Evolutionary conservation across 441 rosid genomes (phyloP), one percentile per base, ranked within the genome.

Genomic region (Gossypium davidsonii): DNA sequence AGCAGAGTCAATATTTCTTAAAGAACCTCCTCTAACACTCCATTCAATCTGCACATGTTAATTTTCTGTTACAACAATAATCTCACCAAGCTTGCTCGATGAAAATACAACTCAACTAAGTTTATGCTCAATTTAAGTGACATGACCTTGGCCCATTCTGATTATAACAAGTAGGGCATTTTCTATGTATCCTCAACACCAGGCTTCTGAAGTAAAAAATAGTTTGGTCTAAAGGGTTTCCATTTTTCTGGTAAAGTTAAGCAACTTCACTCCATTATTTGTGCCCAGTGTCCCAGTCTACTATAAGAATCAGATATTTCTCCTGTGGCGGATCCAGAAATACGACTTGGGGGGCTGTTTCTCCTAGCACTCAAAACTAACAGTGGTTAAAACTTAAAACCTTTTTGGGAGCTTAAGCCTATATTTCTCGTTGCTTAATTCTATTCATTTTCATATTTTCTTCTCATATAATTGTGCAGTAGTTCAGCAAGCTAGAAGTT

Each of bases 1-100:
- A 76, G 98, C 99, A 76, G 98, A 93, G 74, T 91, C 95, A 11
- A 88, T 78, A 80, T 95, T 95, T 79, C 97, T 83, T 74, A 92
- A 71, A 57, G 95, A 79, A 72, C 97, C 98, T 83, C 97, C 98
- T 81, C 81, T 90, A 60, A 93, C 87, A 79, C 87, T 93, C 91
- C 93, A 93, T 77, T 91, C 98, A 83, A 95, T 85, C 99, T 95
- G 85, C 70, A 44, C 6, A 76, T 11, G 37, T 79, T 69, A 48
- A 60, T 61, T 61, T 49, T 44, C 46, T 17, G 70, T 28, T 39
- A 25, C 8, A 49, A 67, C 15, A 60, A 65, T 20, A 63, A 60
- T 34, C 52, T 67, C 67, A 73, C 10, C 64, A 56, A 74, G 71
- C 67, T 73, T 73, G 49, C 48, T 17, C 18, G 17, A 53, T 31